phyloP scores from a whole-genome alignment of 805 yeast genomes.

The Candida pseudofarinosa region DNA sequence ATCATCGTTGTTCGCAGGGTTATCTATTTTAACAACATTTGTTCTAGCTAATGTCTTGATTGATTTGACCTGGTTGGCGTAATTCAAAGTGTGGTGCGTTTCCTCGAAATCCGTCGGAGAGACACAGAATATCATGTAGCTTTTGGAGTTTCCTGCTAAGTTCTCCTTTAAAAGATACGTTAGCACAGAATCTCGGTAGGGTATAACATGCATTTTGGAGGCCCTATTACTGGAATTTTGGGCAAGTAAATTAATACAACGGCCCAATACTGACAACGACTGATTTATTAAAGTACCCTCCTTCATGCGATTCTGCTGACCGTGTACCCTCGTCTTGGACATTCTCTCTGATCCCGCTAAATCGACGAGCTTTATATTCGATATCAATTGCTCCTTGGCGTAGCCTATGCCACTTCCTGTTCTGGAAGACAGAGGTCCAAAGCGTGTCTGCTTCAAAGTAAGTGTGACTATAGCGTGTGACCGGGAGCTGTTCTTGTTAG shows the following conservation, averaged over 20 bases:
- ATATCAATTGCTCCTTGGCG: slow-evolving; percentile 46
- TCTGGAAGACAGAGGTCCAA: slow-evolving; percentile 17
- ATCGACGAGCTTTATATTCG: slow-evolving; percentile 69
- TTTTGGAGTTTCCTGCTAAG: slow-evolving; percentile 82
- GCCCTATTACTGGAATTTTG: slow-evolving; percentile 31
- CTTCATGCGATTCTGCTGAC: slow-evolving; percentile 49
- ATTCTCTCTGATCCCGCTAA: slow-evolving; percentile 82
- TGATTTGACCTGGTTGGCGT: slow-evolving; percentile 72
- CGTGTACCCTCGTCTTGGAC: slow-evolving; percentile 56
- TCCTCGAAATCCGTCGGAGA: slow-evolving; percentile 80
- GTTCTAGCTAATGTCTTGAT: slow-evolving; percentile 60
- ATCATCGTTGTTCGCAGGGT: slow-evolving; percentile 7
- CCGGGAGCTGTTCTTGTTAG: slow-evolving; percentile 71
- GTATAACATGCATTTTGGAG: slow-evolving; percentile 40
- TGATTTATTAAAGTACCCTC: slow-evolving; percentile 79
- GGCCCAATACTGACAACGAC: slow-evolving; percentile 72
- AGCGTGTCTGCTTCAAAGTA: slow-evolving; percentile 53
- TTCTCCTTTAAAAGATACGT: slow-evolving; percentile 75
- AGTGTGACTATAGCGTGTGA: slow-evolving; percentile 79
- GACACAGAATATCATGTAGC: slow-evolving; percentile 82
- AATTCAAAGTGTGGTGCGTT: slow-evolving; percentile 67
- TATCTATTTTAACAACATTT: slow-evolving; percentile 26
- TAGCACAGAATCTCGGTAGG: slow-evolving; percentile 70
- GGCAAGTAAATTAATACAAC: slow-evolving; percentile 51
- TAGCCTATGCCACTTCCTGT: slow-evolving; percentile 24